Evolutionary conservation across 1,284 basidiomycete genomes (phyloP), one percentile per base, ranked within the genome.

Genomic region (Rhodotorula sp.): DNA sequence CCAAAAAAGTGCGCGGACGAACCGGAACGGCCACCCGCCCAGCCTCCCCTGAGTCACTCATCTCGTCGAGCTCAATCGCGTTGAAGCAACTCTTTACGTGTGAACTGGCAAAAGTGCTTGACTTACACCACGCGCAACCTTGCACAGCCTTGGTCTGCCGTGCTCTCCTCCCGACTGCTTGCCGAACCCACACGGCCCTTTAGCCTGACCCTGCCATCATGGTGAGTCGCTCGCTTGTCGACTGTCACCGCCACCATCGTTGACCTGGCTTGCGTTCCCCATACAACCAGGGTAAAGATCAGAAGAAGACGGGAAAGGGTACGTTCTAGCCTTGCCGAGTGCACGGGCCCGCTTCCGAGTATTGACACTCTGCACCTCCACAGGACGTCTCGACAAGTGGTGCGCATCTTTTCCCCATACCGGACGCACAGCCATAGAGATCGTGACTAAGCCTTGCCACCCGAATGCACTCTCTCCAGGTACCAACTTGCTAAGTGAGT

Each of bases 371-470:
- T 10, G 16, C 19, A 12, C 12, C 28, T 2, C 5, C 8, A 7
- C 66, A 73, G 93, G 91, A 77, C 92, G 94, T 81, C 85, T 97
- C 68, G 93, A 97, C 83, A 95, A 95, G 83, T 97, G 93, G 76
- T 73, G 38, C 60, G 67, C 60, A n/a, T 45, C 23, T 10, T 2
- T 38, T 38, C 28, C 34, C 34, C 19, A 1, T n/a, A 21, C 21
- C 43, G 43, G 21, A 23, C 26, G 38, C 26, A n/a, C 54, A 45
- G 12, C 55, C 50, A 28, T 5, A 0, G 19, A 43, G 21, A 26
- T 6, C n/a, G 64, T 68, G 34, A 66, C 49, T 18, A 16, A 21
- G 26, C 12, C 45, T 47, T 61, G 7, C 16, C 14, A 4, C 8
- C 21, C 5, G 5, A 34, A 15, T 18, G 38, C 23, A 50, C 23